Conservation (phyloP, 306 rosid genomes). For the Inga oerstediana region DNA sequence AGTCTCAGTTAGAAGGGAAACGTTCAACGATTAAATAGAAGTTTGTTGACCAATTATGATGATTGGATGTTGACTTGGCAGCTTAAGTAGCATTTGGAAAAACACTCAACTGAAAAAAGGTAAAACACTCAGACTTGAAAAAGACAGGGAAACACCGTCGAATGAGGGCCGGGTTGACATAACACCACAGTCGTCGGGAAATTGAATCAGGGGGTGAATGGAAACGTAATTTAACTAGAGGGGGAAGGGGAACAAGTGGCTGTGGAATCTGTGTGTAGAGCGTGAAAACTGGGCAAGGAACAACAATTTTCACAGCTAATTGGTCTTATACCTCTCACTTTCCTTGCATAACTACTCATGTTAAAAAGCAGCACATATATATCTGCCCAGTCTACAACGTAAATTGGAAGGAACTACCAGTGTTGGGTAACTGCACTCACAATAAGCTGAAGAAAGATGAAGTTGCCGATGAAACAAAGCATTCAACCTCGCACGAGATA, state of each 20-base stretch:
- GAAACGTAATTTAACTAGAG: no score
- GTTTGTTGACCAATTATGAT: no score
- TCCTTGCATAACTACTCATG: slow-evolving; percentile 74
- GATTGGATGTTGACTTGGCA: no score
- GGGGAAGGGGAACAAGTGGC: slow-evolving; percentile 36
- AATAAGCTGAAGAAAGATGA: slow-evolving; percentile 27
- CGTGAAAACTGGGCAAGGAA: slow-evolving; percentile 89
- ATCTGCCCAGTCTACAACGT: slow-evolving; percentile 81
- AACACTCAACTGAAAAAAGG: no score
- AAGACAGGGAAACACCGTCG: no score
- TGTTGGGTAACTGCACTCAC: slow-evolving; percentile 46
- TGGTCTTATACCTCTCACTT: slow-evolving; percentile 92
- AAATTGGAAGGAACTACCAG: slow-evolving; percentile 79
- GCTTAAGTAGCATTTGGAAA: no score
- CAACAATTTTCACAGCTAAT: slow-evolving; percentile 93
- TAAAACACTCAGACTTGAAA: no score
- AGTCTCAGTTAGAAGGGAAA: no score
- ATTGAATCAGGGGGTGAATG: no score
- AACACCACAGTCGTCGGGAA: no score
- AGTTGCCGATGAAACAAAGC: slow-evolving; percentile 16
- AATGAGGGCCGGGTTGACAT: no score
- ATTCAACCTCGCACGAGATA: slow-evolving; percentile 36
- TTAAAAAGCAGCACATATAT: slow-evolving; percentile 54
- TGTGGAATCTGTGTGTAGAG: slow-evolving; percentile 85
- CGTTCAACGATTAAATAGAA: no score